These are phyloP conservation scores for Fusarium hostae DNA, from an alignment of 2,329 filamentous ascomycete genomes.

Conservation along the genomic window DNA sequence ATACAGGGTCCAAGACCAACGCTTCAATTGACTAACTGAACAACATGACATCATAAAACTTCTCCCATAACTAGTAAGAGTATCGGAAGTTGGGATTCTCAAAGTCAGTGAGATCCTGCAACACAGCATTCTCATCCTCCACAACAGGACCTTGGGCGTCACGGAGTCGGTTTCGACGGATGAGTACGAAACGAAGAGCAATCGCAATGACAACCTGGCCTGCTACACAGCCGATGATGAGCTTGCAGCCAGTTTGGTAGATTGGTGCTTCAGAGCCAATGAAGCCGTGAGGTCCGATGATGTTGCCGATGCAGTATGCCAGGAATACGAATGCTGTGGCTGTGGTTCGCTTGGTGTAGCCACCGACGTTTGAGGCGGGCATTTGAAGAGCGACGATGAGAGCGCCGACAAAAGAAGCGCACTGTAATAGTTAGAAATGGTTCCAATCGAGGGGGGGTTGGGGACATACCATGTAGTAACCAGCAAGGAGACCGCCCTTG, in stretches of 20 bases:
- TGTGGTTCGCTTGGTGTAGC: slow-evolving; percentile 61
- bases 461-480: slow-evolving; percentile 59
- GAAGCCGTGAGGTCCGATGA: slow-evolving; percentile 52
- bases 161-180: slow-evolving; percentile 41
- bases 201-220: slow-evolving; percentile 36
- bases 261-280: slow-evolving; percentile 57
- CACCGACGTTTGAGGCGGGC: slow-evolving; percentile 60
- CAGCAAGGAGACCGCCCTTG: slow-evolving; percentile 60
- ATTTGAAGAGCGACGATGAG: slow-evolving; percentile 66
- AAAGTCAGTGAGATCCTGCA: slow-evolving; percentile 45
- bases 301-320: slow-evolving; percentile 52
- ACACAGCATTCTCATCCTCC: slow-evolving; percentile 30
- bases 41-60: slow-evolving; percentile 4
- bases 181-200: slow-evolving; percentile 35
- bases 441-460: rapidly evolving
- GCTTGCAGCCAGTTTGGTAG: slow-evolving; percentile 64
- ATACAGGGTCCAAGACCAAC: neutral
- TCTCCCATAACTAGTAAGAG: slow-evolving; percentile 30
- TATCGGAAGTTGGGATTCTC: slow-evolving; percentile 46
- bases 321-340: slow-evolving; percentile 60
- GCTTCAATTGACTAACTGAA: slow-evolving; percentile 3
- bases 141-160: slow-evolving; percentile 37
- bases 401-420: slow-evolving; percentile 61
- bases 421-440: slow-evolving; percentile 2
- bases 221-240: slow-evolving; percentile 42